Conservation (phyloP, 768 basidiomycete species). For the Podaxis sp. region DNA sequence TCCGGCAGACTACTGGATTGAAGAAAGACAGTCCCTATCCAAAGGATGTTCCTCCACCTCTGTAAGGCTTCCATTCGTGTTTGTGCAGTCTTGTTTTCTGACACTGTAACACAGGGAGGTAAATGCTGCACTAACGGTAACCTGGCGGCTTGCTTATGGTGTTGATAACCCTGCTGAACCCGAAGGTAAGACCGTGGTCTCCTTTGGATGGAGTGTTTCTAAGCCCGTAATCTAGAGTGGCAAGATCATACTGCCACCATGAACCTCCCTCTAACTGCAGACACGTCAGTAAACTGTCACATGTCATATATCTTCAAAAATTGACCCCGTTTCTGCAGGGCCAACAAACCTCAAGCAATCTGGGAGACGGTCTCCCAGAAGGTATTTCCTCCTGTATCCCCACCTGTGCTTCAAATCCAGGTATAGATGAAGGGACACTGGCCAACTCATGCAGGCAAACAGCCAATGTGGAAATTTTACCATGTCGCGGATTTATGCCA, state of each 20-base stretch:
- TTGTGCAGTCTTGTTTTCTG: background rate
- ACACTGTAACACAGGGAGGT: background rate
- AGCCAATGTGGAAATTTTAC: no score
- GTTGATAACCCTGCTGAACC: constrained; percentile 49
- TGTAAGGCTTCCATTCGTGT: constrained; percentile 31
- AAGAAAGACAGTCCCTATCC: constrained; percentile 28
- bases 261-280: background rate
- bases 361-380: background rate
- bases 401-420: background rate
- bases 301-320: background rate
- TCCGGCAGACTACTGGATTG: constrained; percentile 43
- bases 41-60: constrained; percentile 44
- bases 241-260: background rate
- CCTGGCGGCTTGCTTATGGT: constrained; percentile 65
- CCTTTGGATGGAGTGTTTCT: background rate
- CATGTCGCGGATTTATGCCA: background rate
- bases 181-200: constrained; percentile 42
- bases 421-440: background rate
- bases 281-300: background rate
- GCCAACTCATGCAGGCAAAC: background rate
- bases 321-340: background rate
- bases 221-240: background rate
- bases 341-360: background rate
- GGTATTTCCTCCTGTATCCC: background rate
- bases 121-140: constrained; percentile 26